phyloP scores from a whole-genome alignment of 2,329 filamentous ascomycete genomes.

The Fusarium ambrosium region DNA sequence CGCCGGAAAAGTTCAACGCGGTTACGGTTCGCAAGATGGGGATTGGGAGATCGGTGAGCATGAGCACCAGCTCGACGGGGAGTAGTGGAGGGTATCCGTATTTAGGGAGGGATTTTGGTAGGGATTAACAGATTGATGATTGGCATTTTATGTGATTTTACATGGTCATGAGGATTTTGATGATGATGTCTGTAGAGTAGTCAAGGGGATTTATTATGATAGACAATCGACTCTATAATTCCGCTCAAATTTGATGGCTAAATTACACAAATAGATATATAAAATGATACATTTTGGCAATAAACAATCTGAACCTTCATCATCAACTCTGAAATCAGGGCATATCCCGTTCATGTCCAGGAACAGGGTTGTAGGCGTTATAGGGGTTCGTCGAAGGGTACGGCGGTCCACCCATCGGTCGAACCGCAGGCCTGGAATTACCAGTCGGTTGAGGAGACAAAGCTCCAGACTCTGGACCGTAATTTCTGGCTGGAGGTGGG shows the following conservation, averaged over 20 bases:
- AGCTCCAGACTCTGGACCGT: neutral
- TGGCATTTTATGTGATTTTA: neutral
- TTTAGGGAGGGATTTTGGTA: neutral
- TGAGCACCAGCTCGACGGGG: slow-evolving; percentile 19
- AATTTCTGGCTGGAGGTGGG: neutral
- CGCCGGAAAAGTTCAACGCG: slow-evolving; percentile 20
- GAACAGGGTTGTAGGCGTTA: neutral
- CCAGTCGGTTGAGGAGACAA: neutral
- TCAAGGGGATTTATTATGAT: neutral
- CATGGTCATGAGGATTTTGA: neutral
- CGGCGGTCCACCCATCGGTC: neutral
- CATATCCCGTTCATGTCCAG: neutral
- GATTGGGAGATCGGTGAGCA: slow-evolving; percentile 24
- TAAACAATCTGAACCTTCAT: neutral
- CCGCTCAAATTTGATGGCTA: neutral
- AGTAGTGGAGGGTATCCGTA: neutral
- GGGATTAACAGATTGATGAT: slow-evolving; percentile 1
- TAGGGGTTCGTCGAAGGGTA: neutral
- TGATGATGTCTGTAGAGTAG: neutral
- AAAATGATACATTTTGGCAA: neutral
- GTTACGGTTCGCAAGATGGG: slow-evolving; percentile 17
- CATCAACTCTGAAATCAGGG: neutral
- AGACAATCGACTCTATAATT: neutral
- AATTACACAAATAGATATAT: neutral
- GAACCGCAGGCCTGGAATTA: neutral